These are phyloP conservation scores for Cutaneotrichosporon daszewskae DNA, from an alignment of 1,284 basidiomycete species.

Conservation along the genomic window DNA sequence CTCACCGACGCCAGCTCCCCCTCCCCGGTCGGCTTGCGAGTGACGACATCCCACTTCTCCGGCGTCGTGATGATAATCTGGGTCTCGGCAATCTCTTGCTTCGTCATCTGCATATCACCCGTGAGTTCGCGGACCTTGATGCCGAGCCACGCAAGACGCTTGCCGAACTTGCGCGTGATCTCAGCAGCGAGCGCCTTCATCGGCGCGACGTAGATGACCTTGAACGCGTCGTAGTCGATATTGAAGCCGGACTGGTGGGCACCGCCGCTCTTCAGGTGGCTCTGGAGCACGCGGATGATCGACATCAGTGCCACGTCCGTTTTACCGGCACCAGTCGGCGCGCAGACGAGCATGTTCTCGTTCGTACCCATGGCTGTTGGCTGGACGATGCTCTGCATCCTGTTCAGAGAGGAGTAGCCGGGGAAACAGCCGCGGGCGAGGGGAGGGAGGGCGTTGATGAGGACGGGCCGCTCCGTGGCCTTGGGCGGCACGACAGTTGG, in stretches of 20 bases:
- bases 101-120: slow-evolving; percentile 97
- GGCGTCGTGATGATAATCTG: slow-evolving; percentile 99
- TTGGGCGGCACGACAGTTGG: slow-evolving; percentile 72
- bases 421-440: slow-evolving; percentile 83
- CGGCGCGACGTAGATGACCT: slow-evolving; percentile 97
- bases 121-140: slow-evolving; percentile 89
- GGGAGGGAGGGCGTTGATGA: slow-evolving; percentile 68
- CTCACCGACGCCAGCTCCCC: slow-evolving; percentile 85
- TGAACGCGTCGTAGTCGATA: slow-evolving; percentile 74
- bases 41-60: slow-evolving; percentile 99
- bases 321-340: slow-evolving; percentile 98
- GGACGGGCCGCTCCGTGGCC: slow-evolving; percentile 65
- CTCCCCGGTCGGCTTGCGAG: slow-evolving; percentile 92
- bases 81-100: slow-evolving; percentile 87
- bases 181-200: slow-evolving; percentile 98
- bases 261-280: slow-evolving; percentile 52
- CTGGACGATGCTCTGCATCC: slow-evolving; percentile 93
- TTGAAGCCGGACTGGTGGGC: slow-evolving; percentile 48
- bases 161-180: slow-evolving; percentile 87
- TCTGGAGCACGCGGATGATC: slow-evolving; percentile 79
- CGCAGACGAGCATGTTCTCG: slow-evolving; percentile 94
- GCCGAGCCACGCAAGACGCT: slow-evolving; percentile 81
- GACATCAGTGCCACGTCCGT: slow-evolving; percentile 97
- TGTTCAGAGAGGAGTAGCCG: slow-evolving; percentile 83
- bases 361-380: slow-evolving; percentile 89